A percentile compares a stretch with the other conserved stretches of the same genome.
These are phyloP conservation scores for Carnegiea gigantea DNA, from an alignment of 179 eudicot genomes.

Conservation along the genomic window DNA sequence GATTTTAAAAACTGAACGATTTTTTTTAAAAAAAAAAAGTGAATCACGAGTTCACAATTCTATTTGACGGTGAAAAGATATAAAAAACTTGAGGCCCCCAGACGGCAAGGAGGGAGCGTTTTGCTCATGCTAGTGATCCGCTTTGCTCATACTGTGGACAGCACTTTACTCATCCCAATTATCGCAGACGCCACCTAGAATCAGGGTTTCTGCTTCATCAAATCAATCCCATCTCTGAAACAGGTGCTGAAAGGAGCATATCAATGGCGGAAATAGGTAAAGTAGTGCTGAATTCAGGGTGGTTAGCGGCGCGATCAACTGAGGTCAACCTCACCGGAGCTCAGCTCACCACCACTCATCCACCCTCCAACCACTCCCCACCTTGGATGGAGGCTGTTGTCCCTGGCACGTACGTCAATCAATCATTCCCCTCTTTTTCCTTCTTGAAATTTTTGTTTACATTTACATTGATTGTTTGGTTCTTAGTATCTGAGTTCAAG, in stretches of 20 bases:
- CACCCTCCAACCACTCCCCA: slow-evolving; percentile 41
- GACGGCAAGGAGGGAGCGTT: background rate
- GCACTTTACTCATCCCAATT: background rate
- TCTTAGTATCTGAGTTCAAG: too few relatives aligned
- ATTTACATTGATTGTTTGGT: too few relatives aligned
- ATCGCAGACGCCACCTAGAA: background rate
- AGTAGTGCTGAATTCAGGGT: slow-evolving; percentile 59
- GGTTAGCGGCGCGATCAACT: slow-evolving; percentile 90
- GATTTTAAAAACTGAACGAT: too few relatives aligned
- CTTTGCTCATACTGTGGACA: background rate
- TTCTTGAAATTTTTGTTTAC: background rate
- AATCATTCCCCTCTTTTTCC: background rate
- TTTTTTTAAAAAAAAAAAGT: too few relatives aligned
- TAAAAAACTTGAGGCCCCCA: too few relatives aligned
- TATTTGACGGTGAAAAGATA: too few relatives aligned
- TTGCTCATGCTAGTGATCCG: background rate
- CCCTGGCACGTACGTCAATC: slow-evolving; percentile 74
- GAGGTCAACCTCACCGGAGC: slow-evolving; percentile 71
- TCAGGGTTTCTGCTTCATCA: background rate
- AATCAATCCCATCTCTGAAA: background rate
- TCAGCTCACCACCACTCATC: slow-evolving; percentile 80
- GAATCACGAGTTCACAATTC: too few relatives aligned
- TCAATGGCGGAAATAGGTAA: slow-evolving; percentile 51
- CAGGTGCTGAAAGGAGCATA: background rate
- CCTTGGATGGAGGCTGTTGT: slow-evolving; percentile 89